Percentiles rank a stretch among this genome's conserved stretches.
These are phyloP conservation scores for Stemphylium beticola DNA, from an alignment of 2,329 filamentous ascomycete species.

Conservation along the genomic window DNA sequence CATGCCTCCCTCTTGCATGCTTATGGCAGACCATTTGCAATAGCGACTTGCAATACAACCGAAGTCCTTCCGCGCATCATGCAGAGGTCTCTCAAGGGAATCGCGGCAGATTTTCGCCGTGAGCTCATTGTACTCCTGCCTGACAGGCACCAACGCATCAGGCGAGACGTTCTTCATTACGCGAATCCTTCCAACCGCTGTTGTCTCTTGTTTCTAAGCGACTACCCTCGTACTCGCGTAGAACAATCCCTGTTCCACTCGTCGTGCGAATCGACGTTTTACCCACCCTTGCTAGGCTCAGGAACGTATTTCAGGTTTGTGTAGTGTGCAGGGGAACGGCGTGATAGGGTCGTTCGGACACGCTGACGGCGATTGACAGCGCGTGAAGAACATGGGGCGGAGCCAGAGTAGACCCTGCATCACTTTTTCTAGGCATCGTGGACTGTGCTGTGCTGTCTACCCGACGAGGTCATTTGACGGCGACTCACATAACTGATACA, in stretches of 20 bases:
- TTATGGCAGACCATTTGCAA: too few relatives aligned
- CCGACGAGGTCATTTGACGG: too few relatives aligned
- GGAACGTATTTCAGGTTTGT: conserved; percentile 1
- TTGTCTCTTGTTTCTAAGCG: neutral
- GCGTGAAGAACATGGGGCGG: neutral
- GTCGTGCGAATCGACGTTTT: conserved; percentile 23
- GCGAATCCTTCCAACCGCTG: neutral
- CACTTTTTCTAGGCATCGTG: conserved; percentile 18
- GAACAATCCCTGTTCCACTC: conserved; percentile 24
- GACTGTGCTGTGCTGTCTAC: neutral
- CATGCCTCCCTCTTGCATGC: too few relatives aligned
- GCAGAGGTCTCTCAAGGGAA: neutral
- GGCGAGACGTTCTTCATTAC: neutral
- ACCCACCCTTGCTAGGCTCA: neutral
- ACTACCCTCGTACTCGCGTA: conserved; percentile 4
- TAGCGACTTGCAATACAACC: too few relatives aligned
- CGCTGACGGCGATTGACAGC: neutral
- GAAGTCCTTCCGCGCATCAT: neutral
- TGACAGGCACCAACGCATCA: neutral
- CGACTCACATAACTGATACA: neutral
- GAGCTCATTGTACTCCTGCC: neutral
- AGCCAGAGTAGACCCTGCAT: conserved; percentile 1
- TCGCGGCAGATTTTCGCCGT: neutral
- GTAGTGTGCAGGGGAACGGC: too few relatives aligned
- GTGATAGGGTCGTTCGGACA: too few relatives aligned